phyloP scores from a whole-genome alignment of 306 rosid species.

The Arachis hypogaea region DNA sequence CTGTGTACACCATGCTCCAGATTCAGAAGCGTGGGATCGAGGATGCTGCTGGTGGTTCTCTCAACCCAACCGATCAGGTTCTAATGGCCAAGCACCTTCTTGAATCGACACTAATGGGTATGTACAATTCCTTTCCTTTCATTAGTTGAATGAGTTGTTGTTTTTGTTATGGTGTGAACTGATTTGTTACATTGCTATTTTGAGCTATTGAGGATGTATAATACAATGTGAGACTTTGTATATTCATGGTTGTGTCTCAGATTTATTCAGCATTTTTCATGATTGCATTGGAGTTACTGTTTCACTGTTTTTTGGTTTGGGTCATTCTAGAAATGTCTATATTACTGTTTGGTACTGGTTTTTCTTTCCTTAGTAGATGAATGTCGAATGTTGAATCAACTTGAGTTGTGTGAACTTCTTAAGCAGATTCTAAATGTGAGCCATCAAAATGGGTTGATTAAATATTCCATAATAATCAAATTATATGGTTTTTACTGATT shows the following conservation, averaged over 20 bases:
- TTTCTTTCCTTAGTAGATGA: not conserved
- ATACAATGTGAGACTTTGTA: slow-evolving; percentile 14
- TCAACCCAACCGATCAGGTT: slow-evolving; percentile 92
- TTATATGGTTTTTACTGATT: slow-evolving; percentile 7
- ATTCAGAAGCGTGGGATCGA: slow-evolving; percentile 71
- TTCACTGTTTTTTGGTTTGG: not conserved
- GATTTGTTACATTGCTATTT: not conserved
- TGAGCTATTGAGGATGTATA: not conserved
- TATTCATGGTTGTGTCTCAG: slow-evolving; percentile 6
- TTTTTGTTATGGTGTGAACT: not conserved
- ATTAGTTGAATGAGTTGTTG: not conserved
- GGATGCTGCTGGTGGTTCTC: slow-evolving; percentile 49
- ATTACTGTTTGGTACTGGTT: slow-evolving; percentile 29
- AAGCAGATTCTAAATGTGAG: slow-evolving; percentile 9
- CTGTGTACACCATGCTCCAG: slow-evolving; percentile 57
- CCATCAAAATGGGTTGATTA: not conserved
- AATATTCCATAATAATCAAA: not conserved
- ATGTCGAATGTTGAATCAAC: not conserved
- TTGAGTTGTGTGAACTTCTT: slow-evolving; percentile 24
- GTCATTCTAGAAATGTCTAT: slow-evolving; percentile 9
- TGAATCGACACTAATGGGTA: slow-evolving; percentile 94
- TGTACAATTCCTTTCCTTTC: not conserved
- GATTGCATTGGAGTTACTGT: slow-evolving; percentile 3
- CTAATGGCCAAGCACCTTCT: slow-evolving; percentile 85
- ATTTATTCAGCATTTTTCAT: not conserved